Evolutionary conservation across 2,329 filamentous ascomycete genomes (phyloP).

Genomic region (Botrytis elliptica): DNA sequence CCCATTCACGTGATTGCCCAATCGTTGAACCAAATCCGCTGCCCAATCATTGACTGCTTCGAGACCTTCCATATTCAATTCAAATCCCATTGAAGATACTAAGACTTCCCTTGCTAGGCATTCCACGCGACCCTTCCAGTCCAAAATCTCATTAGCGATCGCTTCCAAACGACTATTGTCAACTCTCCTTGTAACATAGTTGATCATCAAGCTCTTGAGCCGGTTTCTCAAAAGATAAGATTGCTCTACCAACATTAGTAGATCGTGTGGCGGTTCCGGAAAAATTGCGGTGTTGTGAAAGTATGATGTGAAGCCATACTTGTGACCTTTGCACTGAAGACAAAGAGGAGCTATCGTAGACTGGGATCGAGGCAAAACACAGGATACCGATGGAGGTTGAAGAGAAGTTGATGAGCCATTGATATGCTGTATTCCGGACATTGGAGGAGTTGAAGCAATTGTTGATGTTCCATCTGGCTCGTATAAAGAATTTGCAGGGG

Average conservation of each 20-base stretch:
- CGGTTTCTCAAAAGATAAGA: conserved; percentile 32
- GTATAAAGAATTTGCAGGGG: conserved; percentile 10
- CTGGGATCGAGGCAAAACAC: neutral
- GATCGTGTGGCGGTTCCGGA: conserved; percentile 30
- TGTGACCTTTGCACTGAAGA: conserved; percentile 31
- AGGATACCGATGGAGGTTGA: neutral
- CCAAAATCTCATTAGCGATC: conserved; percentile 22
- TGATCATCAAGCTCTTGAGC: conserved; percentile 31
- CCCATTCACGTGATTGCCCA: conserved; percentile 25
- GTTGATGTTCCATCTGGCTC: conserved; percentile 14
- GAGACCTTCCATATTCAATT: conserved; percentile 16
- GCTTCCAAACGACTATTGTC: conserved; percentile 20
- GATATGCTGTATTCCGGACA: neutral
- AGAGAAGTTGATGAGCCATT: neutral
- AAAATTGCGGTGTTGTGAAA: conserved; percentile 34
- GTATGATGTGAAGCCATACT: conserved; percentile 33
- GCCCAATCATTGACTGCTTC: conserved; percentile 26
- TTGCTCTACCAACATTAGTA: conserved; percentile 30
- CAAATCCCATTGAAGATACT: conserved; percentile 17
- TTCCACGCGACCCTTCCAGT: conserved; percentile 26
- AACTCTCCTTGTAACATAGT: conserved; percentile 27
- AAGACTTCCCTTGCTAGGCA: conserved; percentile 24
- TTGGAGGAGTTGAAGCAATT: conserved; percentile 9
- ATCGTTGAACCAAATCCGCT: conserved; percentile 21
- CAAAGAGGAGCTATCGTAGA: conserved; percentile 22